Evolutionary conservation across 2,329 filamentous ascomycete species (phyloP).

Genomic region (Zymoseptoria crescenta): DNA sequence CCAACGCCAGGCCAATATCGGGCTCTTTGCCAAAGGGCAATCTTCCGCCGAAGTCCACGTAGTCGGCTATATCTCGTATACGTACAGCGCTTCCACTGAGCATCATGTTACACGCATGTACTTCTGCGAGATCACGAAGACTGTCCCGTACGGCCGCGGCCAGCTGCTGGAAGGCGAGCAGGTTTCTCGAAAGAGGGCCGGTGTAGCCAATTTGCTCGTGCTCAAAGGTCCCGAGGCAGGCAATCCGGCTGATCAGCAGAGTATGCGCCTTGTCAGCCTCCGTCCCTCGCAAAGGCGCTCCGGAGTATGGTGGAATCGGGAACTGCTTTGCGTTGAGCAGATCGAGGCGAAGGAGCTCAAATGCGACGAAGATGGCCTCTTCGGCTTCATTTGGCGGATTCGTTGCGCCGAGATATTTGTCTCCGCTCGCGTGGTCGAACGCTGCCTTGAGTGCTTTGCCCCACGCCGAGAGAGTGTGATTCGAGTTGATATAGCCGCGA

Average conservation of each 20-base stretch:
- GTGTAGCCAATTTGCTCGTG: constrained; percentile 88
- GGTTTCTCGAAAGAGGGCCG: constrained; percentile 81
- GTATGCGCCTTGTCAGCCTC: constrained; percentile 67
- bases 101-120: constrained; percentile 70
- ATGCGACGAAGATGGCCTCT: constrained; percentile 72
- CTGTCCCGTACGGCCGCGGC: constrained; percentile 70
- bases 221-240: constrained; percentile 71
- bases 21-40: constrained; percentile 63
- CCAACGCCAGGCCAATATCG: constrained; percentile 69
- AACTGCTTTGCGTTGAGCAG: constrained; percentile 66
- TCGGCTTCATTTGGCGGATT: constrained; percentile 50
- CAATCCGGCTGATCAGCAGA: constrained; percentile 76
- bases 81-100: constrained; percentile 71
- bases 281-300: constrained; percentile 51
- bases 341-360: constrained; percentile 75
- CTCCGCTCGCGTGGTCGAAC: constrained; percentile 20
- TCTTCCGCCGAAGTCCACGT: constrained; percentile 58
- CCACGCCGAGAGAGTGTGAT: constrained; percentile 76
- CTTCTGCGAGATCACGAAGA: constrained; percentile 76
- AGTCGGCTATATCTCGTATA: constrained; percentile 39
- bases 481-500: constrained; percentile 71
- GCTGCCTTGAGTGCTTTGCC: constrained; percentile 67
- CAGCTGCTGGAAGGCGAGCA: constrained; percentile 79
- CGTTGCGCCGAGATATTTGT: constrained; percentile 46
- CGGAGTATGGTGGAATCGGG: constrained; percentile 42